phyloP scores from a whole-genome alignment of 352 stramenopile genomes.

The Globisporangium apiculatum region DNA sequence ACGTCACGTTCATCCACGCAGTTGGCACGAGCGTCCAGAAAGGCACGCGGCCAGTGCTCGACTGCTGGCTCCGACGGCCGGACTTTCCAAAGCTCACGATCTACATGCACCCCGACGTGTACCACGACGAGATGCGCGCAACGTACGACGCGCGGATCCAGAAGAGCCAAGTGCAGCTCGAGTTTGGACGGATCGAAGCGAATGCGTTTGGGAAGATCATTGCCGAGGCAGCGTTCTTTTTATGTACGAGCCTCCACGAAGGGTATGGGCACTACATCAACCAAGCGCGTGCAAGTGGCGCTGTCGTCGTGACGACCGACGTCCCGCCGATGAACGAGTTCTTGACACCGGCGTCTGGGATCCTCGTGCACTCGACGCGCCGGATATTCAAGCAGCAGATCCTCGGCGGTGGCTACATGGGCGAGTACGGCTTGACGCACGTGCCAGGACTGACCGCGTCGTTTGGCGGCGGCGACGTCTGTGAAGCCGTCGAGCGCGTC shows the following conservation, averaged over 20 bases:
- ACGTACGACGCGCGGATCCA: conserved; percentile 1
- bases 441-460: conserved; percentile 35
- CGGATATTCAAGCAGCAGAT: conserved; percentile 35
- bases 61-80: conserved; percentile 36
- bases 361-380: conserved; percentile 31
- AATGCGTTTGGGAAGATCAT: conserved; percentile 40
- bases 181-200: conserved; percentile 9
- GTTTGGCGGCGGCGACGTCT: conserved; percentile 33
- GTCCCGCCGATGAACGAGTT: conserved; percentile 57
- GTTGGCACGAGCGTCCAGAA: conserved; percentile 39
- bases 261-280: conserved; percentile 67
- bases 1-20: conserved; percentile 30
- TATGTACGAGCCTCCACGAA: conserved; percentile 48
- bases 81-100: conserved; percentile 24
- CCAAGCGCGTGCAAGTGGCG: conserved; percentile 36
- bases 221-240: conserved; percentile 29
- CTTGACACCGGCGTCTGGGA: conserved; percentile 29
- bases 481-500: conserved; percentile 43
- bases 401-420: conserved; percentile 35
- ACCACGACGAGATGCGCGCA: conserved; percentile 6
- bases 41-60: conserved; percentile 30
- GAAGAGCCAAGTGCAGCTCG: conserved; percentile 22
- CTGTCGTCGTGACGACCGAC: conserved; percentile 49
- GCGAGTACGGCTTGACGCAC: conserved; percentile 37
- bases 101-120: conserved; percentile 37